These are phyloP conservation scores for Rhodotorula sp. DNA, from an alignment of 1,284 basidiomycete species.

Conservation along the genomic window DNA sequence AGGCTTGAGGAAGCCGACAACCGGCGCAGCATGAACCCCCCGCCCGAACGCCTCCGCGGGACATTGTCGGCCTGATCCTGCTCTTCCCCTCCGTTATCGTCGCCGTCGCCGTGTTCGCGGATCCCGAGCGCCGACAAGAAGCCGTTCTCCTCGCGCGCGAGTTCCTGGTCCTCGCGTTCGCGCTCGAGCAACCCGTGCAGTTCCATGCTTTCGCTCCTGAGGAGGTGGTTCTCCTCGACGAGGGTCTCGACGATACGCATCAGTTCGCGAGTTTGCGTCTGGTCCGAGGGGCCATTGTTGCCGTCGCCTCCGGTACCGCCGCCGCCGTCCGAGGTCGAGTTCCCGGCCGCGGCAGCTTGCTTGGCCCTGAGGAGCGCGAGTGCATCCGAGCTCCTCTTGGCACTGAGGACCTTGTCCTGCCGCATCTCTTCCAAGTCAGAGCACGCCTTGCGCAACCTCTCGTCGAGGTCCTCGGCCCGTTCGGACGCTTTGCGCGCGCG, in stretches of 20 bases:
- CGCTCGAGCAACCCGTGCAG: constrained; percentile 40
- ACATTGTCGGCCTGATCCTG: not conserved
- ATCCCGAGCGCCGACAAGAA: constrained; percentile 1
- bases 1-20: not conserved
- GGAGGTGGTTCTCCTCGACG: constrained; percentile 39
- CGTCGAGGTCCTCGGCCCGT: constrained; percentile 57
- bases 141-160: constrained; percentile 26
- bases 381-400: constrained; percentile 27
- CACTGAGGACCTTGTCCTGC: constrained; percentile 40
- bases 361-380: constrained; percentile 12
- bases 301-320: constrained; percentile 1
- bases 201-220: constrained; percentile 42
- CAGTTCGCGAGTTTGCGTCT: constrained; percentile 23
- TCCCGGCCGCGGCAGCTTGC: not conserved
- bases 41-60: not conserved
- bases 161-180: constrained; percentile 35
- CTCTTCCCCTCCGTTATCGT: not conserved
- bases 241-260: constrained; percentile 41
- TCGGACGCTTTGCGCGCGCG: constrained; percentile 53
- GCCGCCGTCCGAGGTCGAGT: not conserved
- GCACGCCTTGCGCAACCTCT: constrained; percentile 44
- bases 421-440: constrained; percentile 40
- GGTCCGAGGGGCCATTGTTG: constrained; percentile 14
- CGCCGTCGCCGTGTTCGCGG: constrained; percentile 6
- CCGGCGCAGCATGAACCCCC: constrained; percentile 2